Conservation (phyloP, 2,329 filamentous ascomycete species). For the Coniosporium tulheliwenetii region DNA sequence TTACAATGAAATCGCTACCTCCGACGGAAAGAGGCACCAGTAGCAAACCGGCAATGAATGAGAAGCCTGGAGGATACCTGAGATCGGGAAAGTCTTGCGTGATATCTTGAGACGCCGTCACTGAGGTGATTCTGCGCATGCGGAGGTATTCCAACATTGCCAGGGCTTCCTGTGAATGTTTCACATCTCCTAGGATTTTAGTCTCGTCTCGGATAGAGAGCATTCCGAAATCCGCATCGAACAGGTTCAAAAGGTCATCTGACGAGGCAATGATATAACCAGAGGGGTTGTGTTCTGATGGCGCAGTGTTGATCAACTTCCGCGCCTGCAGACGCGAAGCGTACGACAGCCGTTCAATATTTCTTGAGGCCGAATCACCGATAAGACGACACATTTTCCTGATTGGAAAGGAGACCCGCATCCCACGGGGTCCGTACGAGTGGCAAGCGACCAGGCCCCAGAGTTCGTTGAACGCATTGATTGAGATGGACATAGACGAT, state of each 20-base stretch:
- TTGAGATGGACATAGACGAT: slow-evolving; percentile 90
- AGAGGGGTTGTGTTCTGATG: slow-evolving; percentile 66
- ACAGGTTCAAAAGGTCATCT: slow-evolving; percentile 67
- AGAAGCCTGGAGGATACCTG: slow-evolving; percentile 63
- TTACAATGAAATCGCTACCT: slow-evolving; percentile 76
- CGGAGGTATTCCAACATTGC: slow-evolving; percentile 75
- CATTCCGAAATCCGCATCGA: slow-evolving; percentile 76
- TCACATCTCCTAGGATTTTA: slow-evolving; percentile 61
- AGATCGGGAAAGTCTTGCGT: slow-evolving; percentile 66
- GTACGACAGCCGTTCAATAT: slow-evolving; percentile 78
- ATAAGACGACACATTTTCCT: slow-evolving; percentile 83
- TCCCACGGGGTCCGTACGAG: slow-evolving; percentile 59
- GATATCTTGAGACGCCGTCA: slow-evolving; percentile 66
- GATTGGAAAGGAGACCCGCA: slow-evolving; percentile 85
- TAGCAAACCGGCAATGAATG: slow-evolving; percentile 60
- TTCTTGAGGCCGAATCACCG: slow-evolving; percentile 71
- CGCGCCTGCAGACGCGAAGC: slow-evolving; percentile 70
- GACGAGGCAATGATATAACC: slow-evolving; percentile 85
- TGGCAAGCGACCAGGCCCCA: slow-evolving; percentile 87
- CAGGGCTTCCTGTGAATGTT: slow-evolving; percentile 67
- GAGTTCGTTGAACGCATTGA: slow-evolving; percentile 70
- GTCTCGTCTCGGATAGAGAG: slow-evolving; percentile 79
- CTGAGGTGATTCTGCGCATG: slow-evolving; percentile 57
- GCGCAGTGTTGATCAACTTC: slow-evolving; percentile 75
- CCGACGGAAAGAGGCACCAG: slow-evolving; percentile 65